These are phyloP conservation scores for Fusarium foetens DNA, from an alignment of 2,329 filamentous ascomycete species.

Conservation along the genomic window DNA sequence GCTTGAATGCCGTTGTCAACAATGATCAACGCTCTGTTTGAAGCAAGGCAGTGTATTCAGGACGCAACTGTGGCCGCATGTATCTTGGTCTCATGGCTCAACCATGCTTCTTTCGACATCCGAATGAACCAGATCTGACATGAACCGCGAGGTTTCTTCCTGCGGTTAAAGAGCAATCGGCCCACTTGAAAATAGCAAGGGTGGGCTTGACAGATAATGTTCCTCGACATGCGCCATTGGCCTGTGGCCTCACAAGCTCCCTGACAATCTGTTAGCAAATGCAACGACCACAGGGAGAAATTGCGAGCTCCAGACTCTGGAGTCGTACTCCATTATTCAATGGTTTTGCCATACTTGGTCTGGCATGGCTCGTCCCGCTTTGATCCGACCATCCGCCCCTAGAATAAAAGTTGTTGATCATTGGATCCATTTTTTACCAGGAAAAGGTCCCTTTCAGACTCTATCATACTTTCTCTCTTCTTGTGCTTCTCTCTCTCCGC, in stretches of 20 bases:
- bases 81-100: not conserved
- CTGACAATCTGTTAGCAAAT: slow-evolving; percentile 15
- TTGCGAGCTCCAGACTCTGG: not conserved
- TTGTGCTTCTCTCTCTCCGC: slow-evolving; percentile 15
- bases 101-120: not conserved
- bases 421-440: slow-evolving; percentile 32
- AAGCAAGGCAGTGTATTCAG: not conserved
- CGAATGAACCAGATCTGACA: not conserved
- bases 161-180: not conserved
- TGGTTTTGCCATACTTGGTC: slow-evolving; percentile 22
- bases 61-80: not conserved
- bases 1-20: not conserved
- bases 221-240: slow-evolving; percentile 2
- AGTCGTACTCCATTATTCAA: slow-evolving; percentile 12
- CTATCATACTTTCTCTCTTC: slow-evolving; percentile 34
- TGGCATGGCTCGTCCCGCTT: slow-evolving; percentile 36
- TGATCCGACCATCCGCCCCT: slow-evolving; percentile 33
- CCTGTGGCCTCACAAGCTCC: not conserved
- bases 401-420: slow-evolving; percentile 31
- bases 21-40: not conserved
- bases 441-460: slow-evolving; percentile 24
- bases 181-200: slow-evolving; percentile 14
- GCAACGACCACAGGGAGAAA: not conserved
- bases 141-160: not conserved
- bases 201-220: slow-evolving; percentile 10